Evolutionary conservation across 345 rosid species (phyloP), one percentile per base, ranked within the genome.

Genomic region (Carallia brachiata): DNA sequence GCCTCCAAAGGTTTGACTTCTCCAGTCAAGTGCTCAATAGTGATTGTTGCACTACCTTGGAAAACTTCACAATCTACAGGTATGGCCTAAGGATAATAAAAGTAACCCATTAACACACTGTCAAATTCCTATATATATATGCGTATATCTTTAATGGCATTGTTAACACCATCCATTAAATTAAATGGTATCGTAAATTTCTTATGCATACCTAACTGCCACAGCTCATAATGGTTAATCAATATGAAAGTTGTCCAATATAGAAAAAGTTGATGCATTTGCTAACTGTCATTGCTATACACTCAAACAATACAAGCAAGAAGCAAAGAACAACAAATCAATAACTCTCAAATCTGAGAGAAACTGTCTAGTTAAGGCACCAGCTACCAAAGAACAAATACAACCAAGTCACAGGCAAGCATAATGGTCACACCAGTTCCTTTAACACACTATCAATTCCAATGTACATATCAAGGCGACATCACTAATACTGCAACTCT

Each of bases 21-120:
- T 59, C 98, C 97, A 73, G 97, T 94, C 79, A 94, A 84, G 74
- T 94, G 98, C 83, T 94, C 98, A 71, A 84, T 86, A 7, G 98
- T 94, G 73, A 94, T 84, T n/a, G 97, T 94, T 61, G 97, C 98
- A 76, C 73, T 82, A 30, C 98, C 98, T 76, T 91, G 88, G 50
- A 84, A 87, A 75, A 94, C 90, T 82, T 94, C 85, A 70, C 98
- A 91, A 79, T 94, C 98, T 69, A 94, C 88, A 77, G 97, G 96
- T 68, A 94, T 89, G 73, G 90, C 88, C 96, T 94, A 81, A 62
- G 81, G 61, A 76, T 4, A 65, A 75, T 31, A 77, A 62, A 59
- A 75, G 57, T 66, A 44, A 1, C 7, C 4, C 36, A 47, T 37
- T 39, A 71, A 19, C 52, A 68, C 58, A 23, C 31, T 58, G 62